Evolutionary conservation across 2,329 filamentous ascomycete species (phyloP).

Genomic region (Ascochyta clinopodiicola): DNA sequence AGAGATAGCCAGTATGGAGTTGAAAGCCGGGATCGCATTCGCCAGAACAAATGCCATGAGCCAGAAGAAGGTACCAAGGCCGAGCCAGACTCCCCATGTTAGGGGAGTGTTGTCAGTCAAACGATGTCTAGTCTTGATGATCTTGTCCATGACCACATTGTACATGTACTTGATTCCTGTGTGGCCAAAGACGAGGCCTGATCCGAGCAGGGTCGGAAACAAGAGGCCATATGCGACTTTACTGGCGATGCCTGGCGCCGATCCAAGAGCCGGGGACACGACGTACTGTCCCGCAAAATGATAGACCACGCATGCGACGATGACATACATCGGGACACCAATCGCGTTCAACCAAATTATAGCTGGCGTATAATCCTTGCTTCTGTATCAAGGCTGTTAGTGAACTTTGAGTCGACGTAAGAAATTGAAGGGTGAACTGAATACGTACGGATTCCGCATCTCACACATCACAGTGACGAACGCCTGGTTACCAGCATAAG

Average conservation of each 20-base stretch:
- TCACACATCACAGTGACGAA: slow-evolving; percentile 72
- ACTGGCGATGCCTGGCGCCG: slow-evolving; percentile 59
- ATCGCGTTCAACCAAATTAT: slow-evolving; percentile 30
- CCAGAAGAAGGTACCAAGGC: slow-evolving; percentile 56
- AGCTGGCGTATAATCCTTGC: slow-evolving; percentile 12
- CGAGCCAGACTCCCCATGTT: slow-evolving; percentile 45
- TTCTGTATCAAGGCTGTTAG: background rate
- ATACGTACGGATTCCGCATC: slow-evolving; percentile 58
- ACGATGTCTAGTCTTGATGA: slow-evolving; percentile 4
- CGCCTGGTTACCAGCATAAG: slow-evolving; percentile 55
- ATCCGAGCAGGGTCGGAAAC: slow-evolving; percentile 71
- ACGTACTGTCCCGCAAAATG: slow-evolving; percentile 66
- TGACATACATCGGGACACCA: slow-evolving; percentile 64
- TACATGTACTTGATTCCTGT: slow-evolving; percentile 70
- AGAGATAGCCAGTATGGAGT: slow-evolving; percentile 67
- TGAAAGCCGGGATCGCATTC: slow-evolving; percentile 71
- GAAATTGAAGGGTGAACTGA: background rate
- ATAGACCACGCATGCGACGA: slow-evolving; percentile 71
- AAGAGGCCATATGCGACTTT: slow-evolving; percentile 71
- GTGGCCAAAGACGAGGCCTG: slow-evolving; percentile 72
- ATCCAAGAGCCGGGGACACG: slow-evolving; percentile 68
- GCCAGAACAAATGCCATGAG: slow-evolving; percentile 69
- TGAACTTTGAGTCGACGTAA: no score
- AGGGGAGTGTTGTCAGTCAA: slow-evolving; percentile 28
- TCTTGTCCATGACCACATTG: slow-evolving; percentile 59